phyloP scores from a whole-genome alignment of 768 basidiomycete genomes.

The Nidularia sp. region DNA sequence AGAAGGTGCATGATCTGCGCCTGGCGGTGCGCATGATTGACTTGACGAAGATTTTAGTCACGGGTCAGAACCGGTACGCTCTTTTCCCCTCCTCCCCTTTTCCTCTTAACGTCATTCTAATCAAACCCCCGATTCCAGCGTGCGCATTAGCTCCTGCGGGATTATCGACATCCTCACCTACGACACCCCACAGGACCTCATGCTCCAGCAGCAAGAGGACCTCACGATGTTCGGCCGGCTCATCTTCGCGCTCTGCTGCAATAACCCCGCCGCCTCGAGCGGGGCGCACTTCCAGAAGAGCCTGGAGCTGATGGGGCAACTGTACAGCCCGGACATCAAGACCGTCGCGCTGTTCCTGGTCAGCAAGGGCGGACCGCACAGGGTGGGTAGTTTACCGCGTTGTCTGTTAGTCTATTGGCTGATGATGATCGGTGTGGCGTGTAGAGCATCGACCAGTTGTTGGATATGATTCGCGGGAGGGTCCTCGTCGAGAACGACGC shows the following conservation, averaged over 20 bases:
- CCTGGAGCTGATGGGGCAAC: constrained; percentile 68
- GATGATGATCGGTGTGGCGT: background rate
- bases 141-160: constrained; percentile 86
- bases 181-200: constrained; percentile 60
- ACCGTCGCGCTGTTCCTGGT: constrained; percentile 73
- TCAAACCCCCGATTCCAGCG: constrained; percentile 29
- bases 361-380: constrained; percentile 64
- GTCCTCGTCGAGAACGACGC: constrained; percentile 82
- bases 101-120: background rate
- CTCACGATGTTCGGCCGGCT: constrained; percentile 82
- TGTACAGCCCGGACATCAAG: constrained; percentile 82
- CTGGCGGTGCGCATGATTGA: constrained; percentile 82
- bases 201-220: constrained; percentile 81
- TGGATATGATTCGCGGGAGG: constrained; percentile 74
- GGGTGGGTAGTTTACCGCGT: constrained; percentile 33
- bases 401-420: background rate
- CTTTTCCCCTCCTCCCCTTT: background rate
- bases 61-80: constrained; percentile 79
- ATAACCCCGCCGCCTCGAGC: constrained; percentile 54
- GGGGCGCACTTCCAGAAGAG: constrained; percentile 63
- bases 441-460: constrained; percentile 73
- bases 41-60: constrained; percentile 80
- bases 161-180: constrained; percentile 82
- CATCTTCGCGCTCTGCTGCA: constrained; percentile 74
- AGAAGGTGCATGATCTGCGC: constrained; percentile 77